Base-by-base conservation (phyloP, 345 rosid genomes). In the Syzygium jambos region DNA sequence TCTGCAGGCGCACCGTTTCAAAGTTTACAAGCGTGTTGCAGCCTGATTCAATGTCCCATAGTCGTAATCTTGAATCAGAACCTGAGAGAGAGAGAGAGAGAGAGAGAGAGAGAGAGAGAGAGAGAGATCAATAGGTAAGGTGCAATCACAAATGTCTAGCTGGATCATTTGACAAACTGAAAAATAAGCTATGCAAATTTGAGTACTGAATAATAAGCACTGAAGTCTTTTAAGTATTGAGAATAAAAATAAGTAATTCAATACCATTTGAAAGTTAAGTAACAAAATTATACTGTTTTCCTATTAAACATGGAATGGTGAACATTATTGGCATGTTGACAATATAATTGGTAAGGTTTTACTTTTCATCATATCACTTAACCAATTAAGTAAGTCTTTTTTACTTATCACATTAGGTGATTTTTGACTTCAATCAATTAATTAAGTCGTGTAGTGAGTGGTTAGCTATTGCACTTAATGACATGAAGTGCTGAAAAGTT, bases 41-140 rank as follows among this genome's bases (percentile, higher is more conserved):
- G 88, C 99, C 99, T 86, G 99, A 95, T 91, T 94, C 95, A 84
- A 93, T 88, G 89, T 97, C 99, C 99, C 99, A 97, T 91, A 96
- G 88, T 89, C 98, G 93, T 93, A 96, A 90, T 92, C 99, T 94
- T 51, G 99, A 96, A 94, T 96, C 99, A 61, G 99, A 98, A 78
- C 99, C 99, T 96, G 93, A 84, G 85, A 87, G 86, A 63, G 80
- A 90, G 86, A 80, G 41, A 59, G 56, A 55, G 86, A 80, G 41
- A 59, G 56, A 55, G n/a, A 86, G 21, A 11, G 54, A 61, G 25
- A 43, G 80, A 90, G 86, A 80, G 41, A 59, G 56, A 55, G n/a
- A 86, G 21, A 11, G 54, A 61, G 25, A 43, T 46, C 2, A 30
- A 41, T 4, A 52, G 55, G 46, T 73, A 30, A 43, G 30, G 43